Percentiles rank a stretch among this genome's conserved stretches.
Evolutionary conservation across 805 yeast genomes (phyloP).

Genomic region (Saturnispora galanensis): DNA sequence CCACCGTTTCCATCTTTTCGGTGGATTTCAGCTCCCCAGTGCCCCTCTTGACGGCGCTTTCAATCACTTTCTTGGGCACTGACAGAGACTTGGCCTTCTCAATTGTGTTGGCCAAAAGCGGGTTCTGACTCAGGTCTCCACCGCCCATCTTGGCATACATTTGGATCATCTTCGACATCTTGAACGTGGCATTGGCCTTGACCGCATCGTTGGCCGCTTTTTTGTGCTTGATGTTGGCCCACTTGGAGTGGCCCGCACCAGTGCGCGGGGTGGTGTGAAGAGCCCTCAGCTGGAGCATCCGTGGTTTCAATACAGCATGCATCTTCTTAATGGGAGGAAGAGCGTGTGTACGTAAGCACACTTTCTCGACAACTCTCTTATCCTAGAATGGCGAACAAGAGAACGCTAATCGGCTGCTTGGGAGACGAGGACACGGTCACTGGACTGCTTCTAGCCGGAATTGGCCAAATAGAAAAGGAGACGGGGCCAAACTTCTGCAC

Average conservation of each 20-base stretch:
- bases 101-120: conserved; percentile 56
- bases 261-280: background rate
- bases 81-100: conserved; percentile 71
- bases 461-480: conserved; percentile 70
- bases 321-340: too few relatives aligned
- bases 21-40: conserved; percentile 48
- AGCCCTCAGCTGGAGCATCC: background rate
- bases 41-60: conserved; percentile 79
- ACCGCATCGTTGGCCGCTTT: conserved; percentile 87
- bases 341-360: too few relatives aligned
- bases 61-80: conserved; percentile 77
- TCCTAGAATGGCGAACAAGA: conserved; percentile 31
- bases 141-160: conserved; percentile 70
- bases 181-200: conserved; percentile 57
- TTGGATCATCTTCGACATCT: conserved; percentile 63
- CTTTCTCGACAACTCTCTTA: too few relatives aligned
- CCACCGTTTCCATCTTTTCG: conserved; percentile 40
- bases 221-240: conserved; percentile 92
- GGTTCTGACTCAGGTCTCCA: conserved; percentile 51
- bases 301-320: background rate
- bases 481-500: conserved; percentile 69
- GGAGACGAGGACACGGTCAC: conserved; percentile 98
- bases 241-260: conserved; percentile 75
- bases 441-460: conserved; percentile 89
- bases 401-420: conserved; percentile 82